Evolutionary conservation across 2,329 filamentous ascomycete species (phyloP), one percentile per base, ranked within the genome.

Genomic region (Corniculantispora saksenae): DNA sequence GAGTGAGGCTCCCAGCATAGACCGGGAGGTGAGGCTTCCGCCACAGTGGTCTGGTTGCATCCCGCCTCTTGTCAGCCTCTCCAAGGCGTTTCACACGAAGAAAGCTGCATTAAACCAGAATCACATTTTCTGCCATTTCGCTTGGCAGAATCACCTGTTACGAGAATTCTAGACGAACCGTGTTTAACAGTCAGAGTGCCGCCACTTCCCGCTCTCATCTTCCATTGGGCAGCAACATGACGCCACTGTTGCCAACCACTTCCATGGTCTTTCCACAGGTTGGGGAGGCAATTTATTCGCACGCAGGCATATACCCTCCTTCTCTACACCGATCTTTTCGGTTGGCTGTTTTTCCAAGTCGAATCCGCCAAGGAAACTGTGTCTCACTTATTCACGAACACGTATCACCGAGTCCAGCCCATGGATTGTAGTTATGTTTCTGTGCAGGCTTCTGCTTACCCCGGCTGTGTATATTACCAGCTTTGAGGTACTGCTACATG

Each of bases 271-370:
- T 47, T 21, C n/a, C 35, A 29, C 48, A 54, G 7, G 23, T 53
- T 61, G 38, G 48, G 48, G 48, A 27, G 47, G 27, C 58, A 40
- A 29, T 51, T 21, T 23, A 61, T 61, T 40, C 32, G 29, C 17
- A 29, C 47, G 47, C 17, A 51, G 40, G 32, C 35, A 59, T 48
- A 59, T 48, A 59, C 56, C 40, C 58, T 51, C 45, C 51, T 27
- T 62, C 29, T 62, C 51, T 27, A 62, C 60, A 62, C 60, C 60
- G 60, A 62, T 62, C 12, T 19, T 62, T 62, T 35, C n/a, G 50
- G 5, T 8, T 45, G 4, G n/a, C n/a, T n/a, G n/a, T n/a, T n/a
- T n/a, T n/a, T n/a, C n/a, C n/a, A n/a, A n/a, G n/a, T n/a, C 23
- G 43, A 25, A 8, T 55, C 10, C 15, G 29, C 9, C 23, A 47